These are phyloP conservation scores for Globisporangium apiculatum DNA, from an alignment of 352 stramenopile genomes.

Conservation along the genomic window DNA sequence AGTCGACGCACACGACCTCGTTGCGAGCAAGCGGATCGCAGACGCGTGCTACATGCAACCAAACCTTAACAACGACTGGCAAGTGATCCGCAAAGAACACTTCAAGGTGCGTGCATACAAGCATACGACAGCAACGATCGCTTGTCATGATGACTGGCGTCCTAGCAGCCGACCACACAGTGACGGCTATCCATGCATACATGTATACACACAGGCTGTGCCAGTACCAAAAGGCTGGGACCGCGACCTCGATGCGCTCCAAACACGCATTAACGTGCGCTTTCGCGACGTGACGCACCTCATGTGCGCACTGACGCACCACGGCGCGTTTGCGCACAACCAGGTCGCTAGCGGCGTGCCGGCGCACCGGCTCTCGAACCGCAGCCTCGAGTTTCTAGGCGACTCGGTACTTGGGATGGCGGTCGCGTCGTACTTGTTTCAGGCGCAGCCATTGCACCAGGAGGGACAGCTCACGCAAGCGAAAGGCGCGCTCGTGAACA, in stretches of 20 bases:
- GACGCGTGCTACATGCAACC: constrained; percentile 18
- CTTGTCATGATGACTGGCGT: neutral
- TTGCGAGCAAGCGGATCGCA: constrained; percentile 17
- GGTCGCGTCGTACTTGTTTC: constrained; percentile 62
- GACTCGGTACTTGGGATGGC: constrained; percentile 68
- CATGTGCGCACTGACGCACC: constrained; percentile 67
- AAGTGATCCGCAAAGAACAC: constrained; percentile 42
- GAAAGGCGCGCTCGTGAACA: constrained; percentile 72
- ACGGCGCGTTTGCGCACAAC: constrained; percentile 48
- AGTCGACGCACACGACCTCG: constrained; percentile 8
- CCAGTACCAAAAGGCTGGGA: constrained; percentile 40
- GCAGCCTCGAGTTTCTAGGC: constrained; percentile 76
- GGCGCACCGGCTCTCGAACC: constrained; percentile 65
- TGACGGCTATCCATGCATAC: too few relatives aligned
- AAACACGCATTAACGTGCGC: constrained; percentile 46
- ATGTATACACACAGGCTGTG: constrained; percentile 20
- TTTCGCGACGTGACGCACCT: constrained; percentile 57
- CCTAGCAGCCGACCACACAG: too few relatives aligned
- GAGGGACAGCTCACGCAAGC: constrained; percentile 71
- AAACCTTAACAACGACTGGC: constrained; percentile 30
- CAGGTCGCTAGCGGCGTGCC: constrained; percentile 31
- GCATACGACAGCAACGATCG: neutral
- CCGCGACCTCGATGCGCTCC: constrained; percentile 31
- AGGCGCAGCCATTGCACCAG: constrained; percentile 55
- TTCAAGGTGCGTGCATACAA: constrained; percentile 20